A percentile compares a stretch with the other conserved stretches of the same genome.
Conservation (phyloP, 306 rosid species). For the Fragaria ananassa region DNA sequence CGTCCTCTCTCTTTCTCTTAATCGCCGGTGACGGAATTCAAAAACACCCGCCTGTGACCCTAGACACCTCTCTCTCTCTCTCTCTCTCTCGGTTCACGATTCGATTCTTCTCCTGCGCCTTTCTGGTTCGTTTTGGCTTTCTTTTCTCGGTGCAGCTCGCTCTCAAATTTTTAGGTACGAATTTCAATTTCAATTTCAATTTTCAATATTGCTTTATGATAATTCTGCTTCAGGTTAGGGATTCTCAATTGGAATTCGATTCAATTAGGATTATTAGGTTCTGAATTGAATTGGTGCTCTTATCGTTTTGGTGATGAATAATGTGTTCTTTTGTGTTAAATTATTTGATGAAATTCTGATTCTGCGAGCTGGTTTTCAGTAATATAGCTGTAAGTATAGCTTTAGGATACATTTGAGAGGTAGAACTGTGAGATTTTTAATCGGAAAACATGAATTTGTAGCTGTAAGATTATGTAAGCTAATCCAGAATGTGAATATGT, state of each 20-base stretch:
- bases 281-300: slow-evolving; percentile 22
- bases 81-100: slow-evolving; percentile 25
- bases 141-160: not conserved
- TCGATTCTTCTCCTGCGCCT: slow-evolving; percentile 27
- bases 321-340: slow-evolving; percentile 6
- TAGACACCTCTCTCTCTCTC: slow-evolving; percentile 20
- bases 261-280: not conserved
- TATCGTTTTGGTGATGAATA: not conserved
- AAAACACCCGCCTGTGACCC: slow-evolving; percentile 36
- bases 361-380: slow-evolving; percentile 2
- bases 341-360: slow-evolving; percentile 2
- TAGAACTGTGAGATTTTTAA: not conserved
- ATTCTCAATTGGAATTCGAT: slow-evolving; percentile 16
- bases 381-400: not conserved
- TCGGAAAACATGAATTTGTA: not conserved
- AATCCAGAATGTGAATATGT: not conserved
- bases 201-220: slow-evolving; percentile 15
- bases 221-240: not conserved
- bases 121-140: slow-evolving; percentile 15
- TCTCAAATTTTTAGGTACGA: slow-evolving; percentile 33
- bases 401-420: not conserved
- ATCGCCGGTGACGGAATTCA: slow-evolving; percentile 57
- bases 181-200: slow-evolving; percentile 20
- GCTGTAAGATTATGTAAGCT: not conserved
- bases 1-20: slow-evolving; percentile 23